phyloP scores from a whole-genome alignment of 2,329 filamentous ascomycete species.

The Exophiala bonariae region DNA sequence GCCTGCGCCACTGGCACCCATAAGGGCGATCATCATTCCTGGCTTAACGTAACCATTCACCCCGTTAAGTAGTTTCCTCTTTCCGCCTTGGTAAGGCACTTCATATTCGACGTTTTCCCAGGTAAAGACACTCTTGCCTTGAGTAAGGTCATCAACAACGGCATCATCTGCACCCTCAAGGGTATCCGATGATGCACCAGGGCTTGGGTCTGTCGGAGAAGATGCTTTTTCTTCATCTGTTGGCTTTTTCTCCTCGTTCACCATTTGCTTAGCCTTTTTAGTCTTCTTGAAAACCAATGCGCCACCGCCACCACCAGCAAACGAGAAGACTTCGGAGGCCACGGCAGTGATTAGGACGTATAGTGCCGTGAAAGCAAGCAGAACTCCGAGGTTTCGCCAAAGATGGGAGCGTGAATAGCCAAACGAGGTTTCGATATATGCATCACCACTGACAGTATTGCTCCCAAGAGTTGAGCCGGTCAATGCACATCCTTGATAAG shows the following conservation, averaged over 20 bases:
- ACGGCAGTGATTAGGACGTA: conserved; percentile 72
- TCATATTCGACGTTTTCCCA: conserved; percentile 72
- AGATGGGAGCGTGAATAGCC: conserved; percentile 54
- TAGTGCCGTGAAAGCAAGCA: conserved; percentile 72
- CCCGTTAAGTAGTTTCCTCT: conserved; percentile 64
- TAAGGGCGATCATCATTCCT: conserved; percentile 75
- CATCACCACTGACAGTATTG: conserved; percentile 52
- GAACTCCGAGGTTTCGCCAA: conserved; percentile 74
- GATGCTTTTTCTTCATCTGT: conserved; percentile 59
- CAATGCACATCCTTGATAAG: conserved; percentile 63
- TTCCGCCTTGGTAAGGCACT: conserved; percentile 65
- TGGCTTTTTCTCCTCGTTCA: conserved; percentile 44
- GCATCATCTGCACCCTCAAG: conserved; percentile 40
- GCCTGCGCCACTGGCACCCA: conserved; percentile 79
- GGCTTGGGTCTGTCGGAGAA: conserved; percentile 29
- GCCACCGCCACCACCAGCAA: conserved; percentile 55
- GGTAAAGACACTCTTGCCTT: conserved; percentile 67
- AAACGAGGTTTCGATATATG: conserved; percentile 57
- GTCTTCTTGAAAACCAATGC: conserved; percentile 71
- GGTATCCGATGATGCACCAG: conserved; percentile 34
- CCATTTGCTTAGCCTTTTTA: conserved; percentile 57
- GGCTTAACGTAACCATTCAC: conserved; percentile 79
- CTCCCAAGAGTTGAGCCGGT: conserved; percentile 57
- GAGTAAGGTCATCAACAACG: conserved; percentile 49
- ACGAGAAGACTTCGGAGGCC: conserved; percentile 68